Conservation (phyloP, 1,139 yeast genomes). For the Geotrichum cucujoidarum region DNA sequence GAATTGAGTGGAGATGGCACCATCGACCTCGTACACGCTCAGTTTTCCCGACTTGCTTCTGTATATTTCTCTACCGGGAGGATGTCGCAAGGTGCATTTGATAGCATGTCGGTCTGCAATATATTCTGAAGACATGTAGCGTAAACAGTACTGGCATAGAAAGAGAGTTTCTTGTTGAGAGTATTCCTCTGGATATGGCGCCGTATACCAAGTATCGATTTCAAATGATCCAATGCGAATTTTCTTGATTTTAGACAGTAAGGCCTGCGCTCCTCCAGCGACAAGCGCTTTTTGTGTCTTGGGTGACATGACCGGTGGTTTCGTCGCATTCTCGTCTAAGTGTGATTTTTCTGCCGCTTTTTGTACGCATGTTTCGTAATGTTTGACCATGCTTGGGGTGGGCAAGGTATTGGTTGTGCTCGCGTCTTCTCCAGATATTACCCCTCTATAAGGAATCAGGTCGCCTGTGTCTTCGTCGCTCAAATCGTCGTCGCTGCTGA, state of each 20-base stretch:
- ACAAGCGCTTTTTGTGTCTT: conserved; percentile 19
- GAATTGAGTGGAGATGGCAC: conserved; percentile 71
- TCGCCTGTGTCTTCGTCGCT: conserved; percentile 3
- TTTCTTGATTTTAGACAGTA: conserved; percentile 41
- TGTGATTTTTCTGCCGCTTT: conserved; percentile 31
- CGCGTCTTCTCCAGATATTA: conserved; percentile 55
- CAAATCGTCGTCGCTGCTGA: not conserved
- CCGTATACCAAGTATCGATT: conserved; percentile 86
- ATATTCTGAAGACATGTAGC: conserved; percentile 70
- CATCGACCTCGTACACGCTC: conserved; percentile 89
- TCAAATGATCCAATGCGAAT: conserved; percentile 68
- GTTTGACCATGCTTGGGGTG: conserved; percentile 44
- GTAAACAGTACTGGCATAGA: conserved; percentile 81
- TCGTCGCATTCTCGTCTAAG: conserved; percentile 24
- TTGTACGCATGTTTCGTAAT: conserved; percentile 43
- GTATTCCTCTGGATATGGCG: conserved; percentile 90
- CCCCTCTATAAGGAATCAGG: conserved; percentile 55
- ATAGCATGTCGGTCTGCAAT: conserved; percentile 64
- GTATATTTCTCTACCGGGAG: conserved; percentile 91
- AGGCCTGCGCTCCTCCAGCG: conserved; percentile 17
- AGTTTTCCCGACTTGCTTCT: conserved; percentile 51
- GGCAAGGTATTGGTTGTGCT: conserved; percentile 61
- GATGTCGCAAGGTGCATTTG: conserved; percentile 54
- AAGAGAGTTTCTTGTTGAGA: conserved; percentile 57
- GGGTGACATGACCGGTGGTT: conserved; percentile 4